Percentiles rank a stretch among this genome's conserved stretches.
These are phyloP conservation scores for Hysterium pulicare DNA, from an alignment of 2,329 filamentous ascomycete genomes.

Conservation along the genomic window DNA sequence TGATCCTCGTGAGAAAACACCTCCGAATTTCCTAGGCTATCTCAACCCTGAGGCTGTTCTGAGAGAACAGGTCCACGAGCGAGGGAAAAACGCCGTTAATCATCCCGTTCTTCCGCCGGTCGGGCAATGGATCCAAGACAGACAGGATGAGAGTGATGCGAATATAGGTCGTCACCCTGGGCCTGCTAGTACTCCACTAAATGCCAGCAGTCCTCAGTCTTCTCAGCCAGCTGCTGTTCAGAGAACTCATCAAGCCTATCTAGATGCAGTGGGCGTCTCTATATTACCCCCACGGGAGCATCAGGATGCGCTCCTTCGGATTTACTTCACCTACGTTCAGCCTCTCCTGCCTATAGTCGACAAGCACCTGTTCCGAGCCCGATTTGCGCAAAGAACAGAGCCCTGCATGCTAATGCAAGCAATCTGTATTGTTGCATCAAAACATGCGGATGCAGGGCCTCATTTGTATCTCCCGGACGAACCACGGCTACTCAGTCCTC, in stretches of 20 bases:
- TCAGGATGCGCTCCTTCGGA: constrained; percentile 40
- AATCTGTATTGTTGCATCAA: constrained; percentile 48
- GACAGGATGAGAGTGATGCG: constrained; percentile 19
- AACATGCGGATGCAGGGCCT: constrained; percentile 42
- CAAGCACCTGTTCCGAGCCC: constrained; percentile 39
- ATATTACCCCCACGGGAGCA: constrained; percentile 33
- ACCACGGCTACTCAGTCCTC: constrained; percentile 32
- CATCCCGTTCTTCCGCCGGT: constrained; percentile 26
- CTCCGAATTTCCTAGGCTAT: constrained; percentile 45
- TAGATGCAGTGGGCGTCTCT: constrained; percentile 35
- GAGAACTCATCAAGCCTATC: constrained; percentile 33
- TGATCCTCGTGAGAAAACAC: constrained; percentile 28
- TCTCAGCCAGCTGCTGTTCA: constrained; percentile 30
- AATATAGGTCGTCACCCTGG: constrained; percentile 17
- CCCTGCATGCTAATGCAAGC: constrained; percentile 43
- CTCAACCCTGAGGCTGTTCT: constrained; percentile 48
- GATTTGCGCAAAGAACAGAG: constrained; percentile 33
- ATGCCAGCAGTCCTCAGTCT: constrained; percentile 29
- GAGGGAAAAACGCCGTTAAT: constrained; percentile 23
- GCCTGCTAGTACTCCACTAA: constrained; percentile 20
- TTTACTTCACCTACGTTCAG: constrained; percentile 47
- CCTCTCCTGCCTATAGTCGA: constrained; percentile 47
- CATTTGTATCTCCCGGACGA: constrained; percentile 39
- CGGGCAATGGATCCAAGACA: constrained; percentile 35
- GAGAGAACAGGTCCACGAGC: constrained; percentile 38